phyloP scores from a whole-genome alignment of 306 rosid species.

The Fagus crenata region DNA sequence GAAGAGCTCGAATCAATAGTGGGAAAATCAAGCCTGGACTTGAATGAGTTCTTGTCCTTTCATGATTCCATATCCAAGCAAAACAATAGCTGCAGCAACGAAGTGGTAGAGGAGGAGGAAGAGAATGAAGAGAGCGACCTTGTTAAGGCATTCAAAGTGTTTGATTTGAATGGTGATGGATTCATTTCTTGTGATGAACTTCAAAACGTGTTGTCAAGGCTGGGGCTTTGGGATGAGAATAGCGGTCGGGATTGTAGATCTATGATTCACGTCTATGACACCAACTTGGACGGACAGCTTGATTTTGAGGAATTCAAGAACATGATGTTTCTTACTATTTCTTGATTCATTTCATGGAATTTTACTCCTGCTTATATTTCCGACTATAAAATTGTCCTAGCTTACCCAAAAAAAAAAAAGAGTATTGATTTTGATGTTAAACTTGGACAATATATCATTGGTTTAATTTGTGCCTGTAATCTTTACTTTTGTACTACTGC shows the following conservation, averaged over 20 bases:
- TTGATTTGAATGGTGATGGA: conserved; percentile 76
- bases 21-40: conserved; percentile 49
- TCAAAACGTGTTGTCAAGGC: conserved; percentile 50
- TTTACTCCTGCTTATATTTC: no score
- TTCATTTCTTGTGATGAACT: conserved; percentile 70
- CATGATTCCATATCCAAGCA: conserved; percentile 49
- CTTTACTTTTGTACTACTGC: background rate
- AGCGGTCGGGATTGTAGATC: conserved; percentile 42
- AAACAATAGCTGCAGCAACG: conserved; percentile 27
- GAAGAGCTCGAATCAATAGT: conserved; percentile 54
- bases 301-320: conserved; percentile 84
- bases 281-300: conserved; percentile 69
- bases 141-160: conserved; percentile 65
- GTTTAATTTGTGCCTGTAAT: background rate
- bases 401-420: no score
- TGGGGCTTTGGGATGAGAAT: conserved; percentile 59
- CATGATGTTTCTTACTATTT: conserved; percentile 62
- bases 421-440: no score
- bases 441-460: no score
- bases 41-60: conserved; percentile 60
- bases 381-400: no score
- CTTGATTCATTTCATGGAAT: conserved; percentile 22
- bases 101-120: conserved; percentile 12
- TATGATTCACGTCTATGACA: conserved; percentile 65
- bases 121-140: conserved; percentile 53